A percentile compares a stretch with the other conserved stretches of the same genome.
These are phyloP conservation scores for Stephania yunnanensis DNA, from an alignment of 164 flowering plant species.

Conservation along the genomic window DNA sequence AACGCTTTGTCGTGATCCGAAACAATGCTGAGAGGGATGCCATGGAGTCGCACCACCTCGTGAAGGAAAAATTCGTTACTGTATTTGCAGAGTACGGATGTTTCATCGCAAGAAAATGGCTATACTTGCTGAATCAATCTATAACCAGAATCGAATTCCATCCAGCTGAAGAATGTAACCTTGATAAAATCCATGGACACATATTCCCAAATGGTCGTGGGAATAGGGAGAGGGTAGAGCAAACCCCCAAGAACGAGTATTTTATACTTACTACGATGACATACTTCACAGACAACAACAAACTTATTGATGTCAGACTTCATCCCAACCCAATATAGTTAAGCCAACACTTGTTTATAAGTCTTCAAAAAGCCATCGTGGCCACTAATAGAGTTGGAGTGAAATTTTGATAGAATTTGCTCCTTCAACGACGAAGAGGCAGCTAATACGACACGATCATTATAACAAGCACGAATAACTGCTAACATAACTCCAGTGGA, in stretches of 20 bases:
- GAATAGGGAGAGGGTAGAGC: background rate
- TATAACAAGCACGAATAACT: background rate
- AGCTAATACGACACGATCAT: background rate
- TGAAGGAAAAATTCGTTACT: background rate
- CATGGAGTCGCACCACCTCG: background rate
- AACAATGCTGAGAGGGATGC: background rate
- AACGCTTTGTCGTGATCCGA: background rate
- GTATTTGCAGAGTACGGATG: background rate
- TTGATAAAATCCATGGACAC: conserved; percentile 8
- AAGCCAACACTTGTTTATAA: background rate
- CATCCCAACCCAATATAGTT: background rate
- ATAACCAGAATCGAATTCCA: background rate
- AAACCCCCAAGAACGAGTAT: no score
- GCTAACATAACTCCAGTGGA: no score
- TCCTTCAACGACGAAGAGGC: background rate
- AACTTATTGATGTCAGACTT: background rate
- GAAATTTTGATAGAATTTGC: background rate
- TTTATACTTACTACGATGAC: background rate
- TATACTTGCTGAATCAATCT: background rate
- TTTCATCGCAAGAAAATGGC: background rate
- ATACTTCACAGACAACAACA: background rate
- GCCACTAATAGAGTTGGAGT: background rate
- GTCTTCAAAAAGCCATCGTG: background rate
- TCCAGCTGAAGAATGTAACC: background rate
- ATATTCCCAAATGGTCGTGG: background rate